Base-by-base conservation (phyloP, 176 grass and related monocot genomes). In the Calamus simplicifolius region DNA sequence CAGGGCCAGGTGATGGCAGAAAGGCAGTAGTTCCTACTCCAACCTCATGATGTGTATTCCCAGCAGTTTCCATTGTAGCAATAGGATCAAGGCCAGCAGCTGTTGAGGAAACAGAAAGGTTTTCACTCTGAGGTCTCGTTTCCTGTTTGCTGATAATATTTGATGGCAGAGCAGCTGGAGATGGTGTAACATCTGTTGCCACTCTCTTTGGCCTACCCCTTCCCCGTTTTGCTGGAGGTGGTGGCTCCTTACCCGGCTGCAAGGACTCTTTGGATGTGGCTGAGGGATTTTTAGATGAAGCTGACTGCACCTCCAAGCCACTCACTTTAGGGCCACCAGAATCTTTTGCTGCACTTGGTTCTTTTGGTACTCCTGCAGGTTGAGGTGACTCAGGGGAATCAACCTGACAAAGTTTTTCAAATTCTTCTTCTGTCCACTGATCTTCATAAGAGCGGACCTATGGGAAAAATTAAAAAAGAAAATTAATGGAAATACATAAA, bases 351-450 rank as follows among this genome's bases (percentile, higher is more conserved):
- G 73, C 68, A 52, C 23, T 58, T 48, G 58, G 69, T 73, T 61
- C 59, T 74, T 75, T 80, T 60, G 23, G 27, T 57, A 52, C 3
- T 58, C 62, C 67, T 51, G 73, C 52, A 28, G 57, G 57, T 26
- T 21, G 52, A 23, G 81, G 75, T 58, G 81, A 79, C 0, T 76
- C 79, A 6, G 93, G 81, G 66, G 93, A 71, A 69, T 92, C 93
- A 59, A 25, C 87, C 69, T 98, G 87, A 73, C 93, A 98, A 80
- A 98, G 93, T 62, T 98, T 98, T 75, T 98, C 93, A 63, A 98
- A 98, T 64, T 98, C 93, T 88, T 98, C 93, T 79, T 98, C 93
- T 14, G 93, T 92, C 93, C 87, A 98, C 60, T 98, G 93, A 64
- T 98, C 93, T 72, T 91, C 93, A 60, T 98, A 98, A 62, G 87